phyloP scores from a whole-genome alignment of 2,329 filamentous ascomycete species.

The Gyromitra esculenta region DNA sequence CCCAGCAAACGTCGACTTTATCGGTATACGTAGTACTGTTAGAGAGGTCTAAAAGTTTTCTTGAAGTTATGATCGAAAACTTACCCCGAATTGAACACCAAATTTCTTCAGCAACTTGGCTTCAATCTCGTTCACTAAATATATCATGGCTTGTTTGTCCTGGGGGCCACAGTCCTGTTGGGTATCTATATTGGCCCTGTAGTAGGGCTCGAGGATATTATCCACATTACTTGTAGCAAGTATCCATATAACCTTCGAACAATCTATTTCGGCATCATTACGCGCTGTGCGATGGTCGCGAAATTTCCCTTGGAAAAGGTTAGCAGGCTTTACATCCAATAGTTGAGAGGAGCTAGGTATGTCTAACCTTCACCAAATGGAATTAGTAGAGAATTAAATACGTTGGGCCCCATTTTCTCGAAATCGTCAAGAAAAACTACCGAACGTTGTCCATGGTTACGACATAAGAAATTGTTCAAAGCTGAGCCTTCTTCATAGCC shows the following conservation, averaged over 20 bases:
- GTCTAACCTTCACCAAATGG: slow-evolving; percentile 60
- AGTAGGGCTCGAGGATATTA: slow-evolving; percentile 61
- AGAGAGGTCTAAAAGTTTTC: neutral
- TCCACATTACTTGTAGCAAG: slow-evolving; percentile 64
- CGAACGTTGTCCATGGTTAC: slow-evolving; percentile 59
- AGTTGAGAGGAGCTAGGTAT: neutral
- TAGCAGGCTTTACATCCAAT: slow-evolving; percentile 49
- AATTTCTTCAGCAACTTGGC: slow-evolving; percentile 54
- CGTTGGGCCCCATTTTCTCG: slow-evolving; percentile 63
- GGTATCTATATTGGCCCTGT: slow-evolving; percentile 56
- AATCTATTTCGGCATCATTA: slow-evolving; percentile 59
- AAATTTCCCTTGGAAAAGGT: slow-evolving; percentile 58
- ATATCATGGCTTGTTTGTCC: slow-evolving; percentile 29
- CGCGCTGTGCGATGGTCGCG: slow-evolving; percentile 60
- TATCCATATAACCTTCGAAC: slow-evolving; percentile 65
- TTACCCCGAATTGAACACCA: slow-evolving; percentile 32
- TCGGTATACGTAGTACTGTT: neutral
- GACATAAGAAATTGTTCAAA: slow-evolving; percentile 65
- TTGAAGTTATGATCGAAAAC: neutral
- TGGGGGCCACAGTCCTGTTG: slow-evolving; percentile 54
- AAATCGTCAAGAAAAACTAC: slow-evolving; percentile 67
- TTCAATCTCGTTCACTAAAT: slow-evolving; percentile 54
- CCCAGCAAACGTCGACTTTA: slow-evolving; percentile 61
- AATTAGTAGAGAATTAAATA: slow-evolving; percentile 63
- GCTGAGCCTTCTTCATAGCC: slow-evolving; percentile 61